phyloP scores from a whole-genome alignment of 306 rosid genomes.

The Argentina anserina region DNA sequence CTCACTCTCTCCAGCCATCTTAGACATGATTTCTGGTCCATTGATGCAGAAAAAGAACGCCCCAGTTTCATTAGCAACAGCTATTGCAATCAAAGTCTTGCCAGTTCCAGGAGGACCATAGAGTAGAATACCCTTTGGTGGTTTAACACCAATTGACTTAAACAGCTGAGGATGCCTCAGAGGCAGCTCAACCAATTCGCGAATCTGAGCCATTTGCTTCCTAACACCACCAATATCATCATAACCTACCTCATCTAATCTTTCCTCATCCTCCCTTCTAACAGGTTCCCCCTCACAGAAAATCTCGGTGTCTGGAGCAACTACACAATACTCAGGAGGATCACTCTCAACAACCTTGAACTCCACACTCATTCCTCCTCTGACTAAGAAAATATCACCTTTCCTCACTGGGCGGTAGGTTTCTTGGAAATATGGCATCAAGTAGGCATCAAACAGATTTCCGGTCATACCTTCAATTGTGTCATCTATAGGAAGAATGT shows the following conservation, averaged over 20 bases:
- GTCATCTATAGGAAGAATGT: conserved; percentile 35
- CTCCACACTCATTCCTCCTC: conserved; percentile 29
- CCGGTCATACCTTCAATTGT: conserved; percentile 32
- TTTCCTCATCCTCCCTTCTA: conserved; percentile 23
- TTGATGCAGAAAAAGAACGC: conserved; percentile 20
- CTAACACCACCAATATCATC: conserved; percentile 27
- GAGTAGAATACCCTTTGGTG: conserved; percentile 36
- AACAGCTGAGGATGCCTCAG: conserved; percentile 26
- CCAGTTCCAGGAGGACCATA: conserved; percentile 46
- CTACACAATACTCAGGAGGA: conserved; percentile 24
- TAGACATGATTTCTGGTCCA: conserved; percentile 22
- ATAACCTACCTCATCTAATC: conserved; percentile 23
- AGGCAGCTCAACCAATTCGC: conserved; percentile 23
- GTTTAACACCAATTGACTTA: conserved; percentile 21
- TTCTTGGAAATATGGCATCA: conserved; percentile 15
- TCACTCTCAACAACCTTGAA: conserved; percentile 28
- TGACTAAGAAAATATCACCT: conserved; percentile 25
- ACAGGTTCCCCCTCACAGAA: conserved; percentile 23
- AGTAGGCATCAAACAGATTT: conserved; percentile 13
- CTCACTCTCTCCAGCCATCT: conserved; percentile 27
- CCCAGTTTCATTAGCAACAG: conserved; percentile 34
- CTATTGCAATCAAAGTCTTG: conserved; percentile 36
- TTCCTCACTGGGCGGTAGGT: conserved; percentile 20
- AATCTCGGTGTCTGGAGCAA: conserved; percentile 22
- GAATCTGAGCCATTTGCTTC: conserved; percentile 24